phyloP scores from a whole-genome alignment of 208 protist species.

The Leishmania martiniquensis region DNA sequence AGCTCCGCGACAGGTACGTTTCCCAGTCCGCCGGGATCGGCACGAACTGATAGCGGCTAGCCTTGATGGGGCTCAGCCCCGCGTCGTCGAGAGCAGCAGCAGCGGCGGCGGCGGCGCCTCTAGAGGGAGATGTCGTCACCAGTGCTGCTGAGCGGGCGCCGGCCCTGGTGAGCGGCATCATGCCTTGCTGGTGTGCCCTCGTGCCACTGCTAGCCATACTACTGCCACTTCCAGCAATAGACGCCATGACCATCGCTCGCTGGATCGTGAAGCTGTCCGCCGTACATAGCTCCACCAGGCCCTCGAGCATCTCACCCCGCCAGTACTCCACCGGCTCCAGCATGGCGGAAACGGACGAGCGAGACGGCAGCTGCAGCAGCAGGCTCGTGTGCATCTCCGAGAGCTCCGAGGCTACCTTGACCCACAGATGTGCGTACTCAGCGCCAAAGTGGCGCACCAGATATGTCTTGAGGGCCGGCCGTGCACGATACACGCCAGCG shows the following conservation, averaged over 20 bases:
- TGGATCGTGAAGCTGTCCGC: slow-evolving; percentile 68
- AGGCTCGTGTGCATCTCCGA: slow-evolving; percentile 41
- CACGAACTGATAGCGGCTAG: slow-evolving; percentile 45
- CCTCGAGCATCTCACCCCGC: slow-evolving; percentile 67
- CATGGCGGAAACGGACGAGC: slow-evolving; percentile 31
- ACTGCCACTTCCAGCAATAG: slow-evolving; percentile 2
- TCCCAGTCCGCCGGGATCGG: slow-evolving; percentile 72
- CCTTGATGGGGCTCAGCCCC: not conserved
- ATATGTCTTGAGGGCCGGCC: slow-evolving; percentile 43
- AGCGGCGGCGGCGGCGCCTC: not conserved
- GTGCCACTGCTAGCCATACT: not conserved
- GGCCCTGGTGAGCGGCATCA: not conserved
- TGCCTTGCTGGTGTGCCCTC: not conserved
- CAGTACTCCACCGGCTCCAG: slow-evolving; percentile 52
- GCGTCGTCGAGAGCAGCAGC: not conserved
- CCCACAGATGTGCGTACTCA: slow-evolving; percentile 48
- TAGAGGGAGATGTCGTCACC: not conserved
- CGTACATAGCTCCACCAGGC: slow-evolving; percentile 69
- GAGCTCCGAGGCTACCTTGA: slow-evolving; percentile 38
- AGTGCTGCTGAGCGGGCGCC: not conserved
- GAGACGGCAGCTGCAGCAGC: slow-evolving; percentile 33
- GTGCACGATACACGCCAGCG: slow-evolving; percentile 45
- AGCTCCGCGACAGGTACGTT: slow-evolving; percentile 54
- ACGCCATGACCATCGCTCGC: slow-evolving; percentile 39
- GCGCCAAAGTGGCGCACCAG: slow-evolving; percentile 38